Conservation (phyloP, 768 basidiomycete genomes). For the Psilocybe subaeruginosa region DNA sequence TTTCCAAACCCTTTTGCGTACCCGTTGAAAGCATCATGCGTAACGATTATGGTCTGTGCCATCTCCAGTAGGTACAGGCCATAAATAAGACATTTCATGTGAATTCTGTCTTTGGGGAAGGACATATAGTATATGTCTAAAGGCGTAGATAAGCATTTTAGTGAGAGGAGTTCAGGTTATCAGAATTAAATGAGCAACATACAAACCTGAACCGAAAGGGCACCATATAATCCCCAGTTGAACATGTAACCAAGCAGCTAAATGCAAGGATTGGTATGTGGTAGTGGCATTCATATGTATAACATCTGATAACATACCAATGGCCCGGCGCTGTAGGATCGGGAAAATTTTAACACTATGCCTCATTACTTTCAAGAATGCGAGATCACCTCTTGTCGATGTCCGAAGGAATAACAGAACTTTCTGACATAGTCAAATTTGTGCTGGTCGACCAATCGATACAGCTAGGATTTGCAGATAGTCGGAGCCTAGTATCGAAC, state of each 20-base stretch:
- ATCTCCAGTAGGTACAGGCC: constrained; percentile 24
- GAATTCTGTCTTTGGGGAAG: constrained; percentile 23
- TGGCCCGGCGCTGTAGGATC: background rate
- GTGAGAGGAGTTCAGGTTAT: background rate
- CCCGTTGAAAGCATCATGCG: constrained; percentile 22
- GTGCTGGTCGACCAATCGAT: background rate
- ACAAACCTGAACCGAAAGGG: constrained; percentile 30
- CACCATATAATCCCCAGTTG: constrained; percentile 20
- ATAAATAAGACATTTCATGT: constrained; percentile 21
- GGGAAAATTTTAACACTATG: background rate
- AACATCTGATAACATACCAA: background rate
- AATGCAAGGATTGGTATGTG: background rate
- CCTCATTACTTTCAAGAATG: background rate
- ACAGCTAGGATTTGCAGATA: background rate
- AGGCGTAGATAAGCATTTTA: background rate
- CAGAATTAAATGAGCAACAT: constrained; percentile 1
- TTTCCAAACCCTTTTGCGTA: constrained; percentile 26
- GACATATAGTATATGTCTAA: constrained; percentile 28
- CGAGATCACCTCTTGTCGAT: background rate
- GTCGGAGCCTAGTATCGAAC: background rate
- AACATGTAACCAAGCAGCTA: constrained; percentile 23
- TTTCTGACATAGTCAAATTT: background rate
- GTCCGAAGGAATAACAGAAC: background rate
- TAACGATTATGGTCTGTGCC: constrained; percentile 25
- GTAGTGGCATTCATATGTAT: background rate